Evolutionary conservation across 768 basidiomycete genomes (phyloP).

Genomic region (Galerina sulciceps): DNA sequence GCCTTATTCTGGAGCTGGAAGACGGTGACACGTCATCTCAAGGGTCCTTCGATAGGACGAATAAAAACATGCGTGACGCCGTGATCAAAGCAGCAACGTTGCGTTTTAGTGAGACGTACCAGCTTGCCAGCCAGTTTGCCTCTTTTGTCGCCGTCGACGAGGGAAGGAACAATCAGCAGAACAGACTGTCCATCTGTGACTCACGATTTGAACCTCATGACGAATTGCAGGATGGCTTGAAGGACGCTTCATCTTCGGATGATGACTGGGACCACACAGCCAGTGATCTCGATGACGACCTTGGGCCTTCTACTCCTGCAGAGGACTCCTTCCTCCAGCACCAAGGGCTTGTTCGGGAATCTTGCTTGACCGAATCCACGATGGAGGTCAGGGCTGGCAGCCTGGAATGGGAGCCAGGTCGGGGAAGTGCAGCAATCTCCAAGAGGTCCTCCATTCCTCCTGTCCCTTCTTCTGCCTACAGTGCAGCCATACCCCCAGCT

Average conservation of each 20-base stretch:
- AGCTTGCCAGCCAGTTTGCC: constrained; percentile 5
- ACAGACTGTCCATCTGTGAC: neutral
- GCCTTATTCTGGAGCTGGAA: constrained; percentile 7
- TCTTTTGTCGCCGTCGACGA: constrained; percentile 12
- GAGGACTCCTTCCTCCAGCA: neutral
- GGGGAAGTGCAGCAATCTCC: no score
- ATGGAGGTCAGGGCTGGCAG: neutral
- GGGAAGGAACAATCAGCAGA: neutral
- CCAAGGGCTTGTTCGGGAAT: neutral
- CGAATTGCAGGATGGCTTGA: neutral
- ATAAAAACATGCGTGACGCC: neutral
- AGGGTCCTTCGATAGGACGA: neutral
- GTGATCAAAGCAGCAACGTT: neutral
- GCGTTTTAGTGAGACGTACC: constrained; percentile 5
- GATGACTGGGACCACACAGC: neutral
- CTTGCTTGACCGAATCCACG: neutral
- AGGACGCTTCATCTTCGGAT: neutral
- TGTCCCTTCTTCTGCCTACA: no score
- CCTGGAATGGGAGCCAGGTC: no score
- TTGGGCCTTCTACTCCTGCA: neutral
- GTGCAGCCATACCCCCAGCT: no score
- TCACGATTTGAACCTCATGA: neutral
- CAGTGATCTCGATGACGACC: neutral
- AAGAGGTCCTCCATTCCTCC: no score
- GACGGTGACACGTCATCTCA: constrained; percentile 8